A percentile compares a stretch with the other conserved stretches of the same genome.
Conservation (phyloP, 306 rosid species). For the Adenanthera pavonina region DNA sequence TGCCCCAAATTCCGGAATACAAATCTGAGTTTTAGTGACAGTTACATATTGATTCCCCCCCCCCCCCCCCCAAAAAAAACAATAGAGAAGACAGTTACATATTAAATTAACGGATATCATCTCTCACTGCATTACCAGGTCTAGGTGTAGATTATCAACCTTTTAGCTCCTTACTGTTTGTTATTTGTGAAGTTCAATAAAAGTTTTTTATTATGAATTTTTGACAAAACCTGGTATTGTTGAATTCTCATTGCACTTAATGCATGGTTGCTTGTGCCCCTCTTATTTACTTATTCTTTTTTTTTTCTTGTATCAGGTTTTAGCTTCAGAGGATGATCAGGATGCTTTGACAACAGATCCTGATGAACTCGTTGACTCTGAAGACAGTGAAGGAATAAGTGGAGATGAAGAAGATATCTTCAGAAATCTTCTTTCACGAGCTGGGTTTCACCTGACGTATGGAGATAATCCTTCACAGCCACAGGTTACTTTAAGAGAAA, state of each 20-base stretch:
- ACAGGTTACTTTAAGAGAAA: constrained; percentile 92
- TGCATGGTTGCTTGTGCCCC: constrained; percentile 33
- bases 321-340: constrained; percentile 95
- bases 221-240: constrained; percentile 9
- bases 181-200: neutral
- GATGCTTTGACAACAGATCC: constrained; percentile 99
- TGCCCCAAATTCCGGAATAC: neutral
- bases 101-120: neutral
- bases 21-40: neutral
- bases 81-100: neutral
- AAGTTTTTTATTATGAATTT: constrained; percentile 26
- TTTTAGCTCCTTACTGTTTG: constrained; percentile 30
- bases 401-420: constrained; percentile 98
- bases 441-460: constrained; percentile 96
- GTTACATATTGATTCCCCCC: too few species aligned
- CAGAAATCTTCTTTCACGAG: constrained; percentile 91
- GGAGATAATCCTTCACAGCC: constrained; percentile 99
- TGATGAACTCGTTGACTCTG: constrained; percentile 91
- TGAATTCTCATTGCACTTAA: constrained; percentile 23
- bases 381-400: constrained; percentile 95
- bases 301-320: constrained; percentile 68
- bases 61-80: neutral
- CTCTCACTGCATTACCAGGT: neutral
- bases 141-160: constrained; percentile 10
- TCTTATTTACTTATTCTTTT: constrained; percentile 33